Conservation (phyloP, 2,329 filamentous ascomycete species). For the Boeremia lycopersici region DNA sequence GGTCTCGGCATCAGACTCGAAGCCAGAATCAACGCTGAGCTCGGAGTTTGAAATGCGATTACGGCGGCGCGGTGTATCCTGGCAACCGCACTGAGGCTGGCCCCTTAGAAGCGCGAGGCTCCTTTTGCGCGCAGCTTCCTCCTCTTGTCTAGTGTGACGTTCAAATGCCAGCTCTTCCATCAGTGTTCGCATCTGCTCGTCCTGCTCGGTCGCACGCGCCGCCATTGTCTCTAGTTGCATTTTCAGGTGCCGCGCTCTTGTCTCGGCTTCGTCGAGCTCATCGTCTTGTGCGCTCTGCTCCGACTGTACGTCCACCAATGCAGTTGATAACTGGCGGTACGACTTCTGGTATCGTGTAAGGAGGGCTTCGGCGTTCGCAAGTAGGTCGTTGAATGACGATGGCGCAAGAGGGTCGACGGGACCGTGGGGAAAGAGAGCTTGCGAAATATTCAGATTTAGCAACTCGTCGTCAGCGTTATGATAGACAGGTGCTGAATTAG, state of each 20-base stretch:
- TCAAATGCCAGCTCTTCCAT: constrained; percentile 45
- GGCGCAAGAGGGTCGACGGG: constrained; percentile 56
- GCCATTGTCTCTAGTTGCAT: constrained; percentile 67
- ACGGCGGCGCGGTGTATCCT: constrained; percentile 31
- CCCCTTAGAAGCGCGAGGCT: constrained; percentile 38
- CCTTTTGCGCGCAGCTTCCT: constrained; percentile 43
- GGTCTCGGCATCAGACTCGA: constrained; percentile 64
- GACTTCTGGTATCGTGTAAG: constrained; percentile 61
- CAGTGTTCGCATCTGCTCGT: constrained; percentile 56
- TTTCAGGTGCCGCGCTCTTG: constrained; percentile 63
- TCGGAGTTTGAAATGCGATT: constrained; percentile 45
- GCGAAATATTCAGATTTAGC: constrained; percentile 60
- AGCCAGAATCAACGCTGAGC: constrained; percentile 61
- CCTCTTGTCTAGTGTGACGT: constrained; percentile 40
- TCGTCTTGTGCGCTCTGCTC: constrained; percentile 65
- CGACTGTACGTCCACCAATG: constrained; percentile 57
- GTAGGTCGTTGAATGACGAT: constrained; percentile 62
- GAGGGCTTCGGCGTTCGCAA: constrained; percentile 61
- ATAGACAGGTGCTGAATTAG: constrained; percentile 36
- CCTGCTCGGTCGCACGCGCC: constrained; percentile 60
- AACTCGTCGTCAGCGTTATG: constrained; percentile 55
- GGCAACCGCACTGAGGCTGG: constrained; percentile 25
- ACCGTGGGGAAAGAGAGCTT: constrained; percentile 60
- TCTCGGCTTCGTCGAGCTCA: constrained; percentile 65
- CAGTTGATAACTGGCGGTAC: constrained; percentile 54